Conservation (phyloP, 176 grass and related monocot species). For the Pharus latifolius region DNA sequence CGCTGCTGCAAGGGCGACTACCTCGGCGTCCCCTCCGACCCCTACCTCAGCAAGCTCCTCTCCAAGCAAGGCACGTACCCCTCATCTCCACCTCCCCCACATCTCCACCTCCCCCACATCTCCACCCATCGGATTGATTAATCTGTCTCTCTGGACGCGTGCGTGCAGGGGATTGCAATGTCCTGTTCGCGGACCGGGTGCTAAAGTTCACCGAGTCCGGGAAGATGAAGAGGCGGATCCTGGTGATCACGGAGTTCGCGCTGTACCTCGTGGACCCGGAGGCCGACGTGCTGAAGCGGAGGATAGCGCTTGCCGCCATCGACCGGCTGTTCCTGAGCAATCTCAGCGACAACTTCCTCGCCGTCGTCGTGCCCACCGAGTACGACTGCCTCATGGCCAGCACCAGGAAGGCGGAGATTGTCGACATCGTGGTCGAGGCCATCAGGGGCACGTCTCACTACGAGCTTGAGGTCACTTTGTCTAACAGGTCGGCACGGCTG, state of each 20-base stretch:
- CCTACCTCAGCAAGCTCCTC: slow-evolving; percentile 29
- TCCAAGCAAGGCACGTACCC: slow-evolving; percentile 46
- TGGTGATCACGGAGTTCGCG: slow-evolving; percentile 45
- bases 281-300: slow-evolving; percentile 33
- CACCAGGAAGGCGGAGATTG: slow-evolving; percentile 35
- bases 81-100: too few relatives aligned
- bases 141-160: too few relatives aligned
- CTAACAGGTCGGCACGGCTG: slow-evolving; percentile 40
- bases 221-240: slow-evolving; percentile 36
- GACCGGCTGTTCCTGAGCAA: slow-evolving; percentile 33
- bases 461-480: slow-evolving; percentile 28
- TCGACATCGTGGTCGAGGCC: slow-evolving; percentile 21
- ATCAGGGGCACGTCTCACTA: slow-evolving; percentile 20
- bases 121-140: background rate
- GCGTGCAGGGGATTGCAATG: slow-evolving; percentile 24
- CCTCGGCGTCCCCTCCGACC: slow-evolving; percentile 32
- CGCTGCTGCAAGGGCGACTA: slow-evolving; percentile 35
- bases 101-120: too few relatives aligned
- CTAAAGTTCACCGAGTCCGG: slow-evolving; percentile 37
- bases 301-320: slow-evolving; percentile 41
- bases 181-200: slow-evolving; percentile 44
- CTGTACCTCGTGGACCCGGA: slow-evolving; percentile 42
- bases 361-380: slow-evolving; percentile 42
- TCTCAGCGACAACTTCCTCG: slow-evolving; percentile 35
- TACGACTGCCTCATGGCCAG: slow-evolving; percentile 43